Base-by-base conservation (phyloP, 1,139 yeast species). In the Saccharomyces hybrid region DNA sequence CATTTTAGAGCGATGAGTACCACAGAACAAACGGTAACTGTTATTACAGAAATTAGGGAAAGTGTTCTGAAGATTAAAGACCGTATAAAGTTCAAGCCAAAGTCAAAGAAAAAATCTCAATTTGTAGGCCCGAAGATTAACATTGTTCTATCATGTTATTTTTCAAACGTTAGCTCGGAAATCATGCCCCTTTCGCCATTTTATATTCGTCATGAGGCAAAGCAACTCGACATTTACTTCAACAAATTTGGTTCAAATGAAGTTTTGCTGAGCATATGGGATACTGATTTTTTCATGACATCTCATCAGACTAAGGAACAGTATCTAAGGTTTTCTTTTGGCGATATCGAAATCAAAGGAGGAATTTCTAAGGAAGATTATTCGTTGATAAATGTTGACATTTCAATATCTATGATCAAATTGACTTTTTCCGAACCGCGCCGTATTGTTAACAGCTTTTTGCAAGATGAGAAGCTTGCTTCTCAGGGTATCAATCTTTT, bases 401-500 rank as follows among this genome's bases (percentile, higher is more conserved):
- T 64, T 8, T 56, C 64, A 6, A 58, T 63, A 7, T 61, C 66
- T 6, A 52, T 64, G 28, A 56, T 61, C 11, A 68, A 68, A 50
- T 28, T 65, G 47, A 65, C 69, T 1, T 53, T 65, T 32, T 63
- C 65, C 9, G 71, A 67, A 38, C 69, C 70, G 2, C 63, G 62
- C 31, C 57, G 62, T 44, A 54, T 65, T 30, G 27, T 64, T 6
- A 54, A 56, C 8, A 61, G 65, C 51, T 59, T 63, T 34, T 49
- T 63, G 13, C 63, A 65, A 48, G 71, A 67, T 50, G 64, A 65
- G 50, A 59, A 61, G 31, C 54, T 58, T 13, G 61, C 63, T 20
- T 56, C 58, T 2, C 55, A 61, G 47, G 65, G 66, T 56, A 50
- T 61, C 11, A 54, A 55, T 20, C 52, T 55, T 25, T 38, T 65